Evolutionary conservation across 2,329 filamentous ascomycete genomes (phyloP).

Genomic region (Calonectria honghensis): DNA sequence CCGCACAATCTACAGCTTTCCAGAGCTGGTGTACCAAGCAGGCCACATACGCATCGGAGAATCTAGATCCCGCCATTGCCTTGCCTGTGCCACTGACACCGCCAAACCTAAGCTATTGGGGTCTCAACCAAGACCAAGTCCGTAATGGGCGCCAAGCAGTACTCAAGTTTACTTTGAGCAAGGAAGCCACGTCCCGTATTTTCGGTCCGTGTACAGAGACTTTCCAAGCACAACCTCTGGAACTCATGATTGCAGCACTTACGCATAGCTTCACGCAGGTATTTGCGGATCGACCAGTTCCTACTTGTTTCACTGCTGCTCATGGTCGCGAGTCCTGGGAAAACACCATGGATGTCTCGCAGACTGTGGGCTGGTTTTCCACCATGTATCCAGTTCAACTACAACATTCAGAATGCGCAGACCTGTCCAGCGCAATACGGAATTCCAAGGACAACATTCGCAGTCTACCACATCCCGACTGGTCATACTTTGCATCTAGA

Average conservation of each 20-base stretch:
- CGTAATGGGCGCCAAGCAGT: neutral
- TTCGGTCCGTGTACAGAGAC: slow-evolving; percentile 4
- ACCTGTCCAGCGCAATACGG: slow-evolving; percentile 1
- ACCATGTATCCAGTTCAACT: slow-evolving; percentile 60
- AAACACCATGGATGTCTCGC: slow-evolving; percentile 58
- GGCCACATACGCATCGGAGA: slow-evolving; percentile 3
- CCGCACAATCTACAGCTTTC: slow-evolving; percentile 3
- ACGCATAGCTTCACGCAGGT: slow-evolving; percentile 53
- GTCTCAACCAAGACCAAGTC: neutral
- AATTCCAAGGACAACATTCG: slow-evolving; percentile 9
- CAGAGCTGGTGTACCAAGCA: neutral
- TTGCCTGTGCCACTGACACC: neutral
- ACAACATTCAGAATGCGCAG: slow-evolving; percentile 17
- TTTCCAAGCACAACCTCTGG: slow-evolving; percentile 17
- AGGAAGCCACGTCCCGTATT: slow-evolving; percentile 5
- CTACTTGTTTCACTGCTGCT: slow-evolving; percentile 63
- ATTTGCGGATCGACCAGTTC: slow-evolving; percentile 54
- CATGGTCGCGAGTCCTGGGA: slow-evolving; percentile 65
- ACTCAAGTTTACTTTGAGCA: neutral
- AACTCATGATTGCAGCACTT: slow-evolving; percentile 56
- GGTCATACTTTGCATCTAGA: slow-evolving; percentile 18
- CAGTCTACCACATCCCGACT: slow-evolving; percentile 13
- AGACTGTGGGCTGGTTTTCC: slow-evolving; percentile 68
- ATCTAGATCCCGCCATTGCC: neutral
- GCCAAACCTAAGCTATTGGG: neutral